Conservation (phyloP, 495 filamentous ascomycete genomes). For the Lasiosphaeria ovina region DNA sequence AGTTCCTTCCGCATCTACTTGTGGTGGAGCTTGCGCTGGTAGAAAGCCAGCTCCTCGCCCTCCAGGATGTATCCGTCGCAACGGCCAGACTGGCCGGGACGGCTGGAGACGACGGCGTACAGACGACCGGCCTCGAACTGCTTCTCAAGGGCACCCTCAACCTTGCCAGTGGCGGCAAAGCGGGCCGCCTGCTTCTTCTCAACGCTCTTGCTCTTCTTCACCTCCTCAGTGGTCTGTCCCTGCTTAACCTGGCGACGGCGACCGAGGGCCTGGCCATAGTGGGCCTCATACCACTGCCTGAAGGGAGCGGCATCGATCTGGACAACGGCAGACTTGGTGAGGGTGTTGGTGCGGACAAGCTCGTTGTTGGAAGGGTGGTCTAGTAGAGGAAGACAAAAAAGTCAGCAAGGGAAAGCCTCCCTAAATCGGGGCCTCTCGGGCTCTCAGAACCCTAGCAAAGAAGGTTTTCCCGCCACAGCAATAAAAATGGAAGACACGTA, state of each 20-base stretch:
- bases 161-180: conserved; percentile 79
- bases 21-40: conserved; percentile 94
- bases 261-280: conserved; percentile 89
- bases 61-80: conserved; percentile 97
- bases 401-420: conserved; percentile 10
- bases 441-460: not conserved
- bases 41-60: conserved; percentile 99
- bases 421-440: not conserved
- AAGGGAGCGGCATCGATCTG: conserved; percentile 98
- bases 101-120: conserved; percentile 84
- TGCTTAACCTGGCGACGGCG: conserved; percentile 84
- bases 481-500: conserved; percentile 16
- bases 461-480: not conserved
- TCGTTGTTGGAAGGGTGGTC: conserved; percentile 99
- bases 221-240: conserved; percentile 60
- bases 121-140: conserved; percentile 99
- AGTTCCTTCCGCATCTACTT: conserved; percentile 64
- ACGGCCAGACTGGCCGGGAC: conserved; percentile 95
- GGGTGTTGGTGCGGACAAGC: conserved; percentile 98
- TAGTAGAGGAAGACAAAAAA: not conserved
- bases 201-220: conserved; percentile 87
- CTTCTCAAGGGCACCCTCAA: conserved; percentile 86
- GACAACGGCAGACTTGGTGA: conserved; percentile 97
- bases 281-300: conserved; percentile 99
- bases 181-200: conserved; percentile 94